These are phyloP conservation scores for Xylariomycetidae sp. DNA, from an alignment of 2,329 filamentous ascomycete species.

Conservation along the genomic window DNA sequence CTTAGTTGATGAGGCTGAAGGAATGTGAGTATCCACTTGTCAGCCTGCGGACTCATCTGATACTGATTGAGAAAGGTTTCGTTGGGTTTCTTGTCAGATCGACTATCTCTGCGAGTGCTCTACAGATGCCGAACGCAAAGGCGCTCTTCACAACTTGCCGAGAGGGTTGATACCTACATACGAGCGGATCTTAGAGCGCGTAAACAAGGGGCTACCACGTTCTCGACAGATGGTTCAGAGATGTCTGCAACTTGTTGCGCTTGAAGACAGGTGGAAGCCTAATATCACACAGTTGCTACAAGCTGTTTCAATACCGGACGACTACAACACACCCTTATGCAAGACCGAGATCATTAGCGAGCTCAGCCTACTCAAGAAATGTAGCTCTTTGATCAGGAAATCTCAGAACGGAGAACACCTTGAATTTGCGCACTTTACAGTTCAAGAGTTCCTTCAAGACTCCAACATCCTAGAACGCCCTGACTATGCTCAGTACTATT, in stretches of 20 bases:
- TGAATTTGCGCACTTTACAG: constrained; percentile 17
- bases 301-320: constrained; percentile 2
- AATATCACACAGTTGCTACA: constrained; percentile 3
- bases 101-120: constrained; percentile 10
- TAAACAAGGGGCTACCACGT: constrained; percentile 3
- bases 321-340: background rate
- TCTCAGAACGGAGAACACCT: constrained; percentile 7
- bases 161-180: constrained; percentile 13
- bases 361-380: constrained; percentile 3
- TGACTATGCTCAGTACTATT: constrained; percentile 6
- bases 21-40: constrained; percentile 11
- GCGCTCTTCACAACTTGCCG: constrained; percentile 12
- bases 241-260: constrained; percentile 8
- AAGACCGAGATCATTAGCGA: constrained; percentile 3
- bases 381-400: constrained; percentile 15
- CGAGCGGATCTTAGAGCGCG: constrained; percentile 10
- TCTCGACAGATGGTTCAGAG: constrained; percentile 6
- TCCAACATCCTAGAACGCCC: background rate
- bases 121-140: constrained; percentile 10
- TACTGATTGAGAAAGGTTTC: constrained; percentile 7
- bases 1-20: constrained; percentile 8
- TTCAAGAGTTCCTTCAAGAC: constrained; percentile 12
- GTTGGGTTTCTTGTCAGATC: constrained; percentile 16
- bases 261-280: background rate
- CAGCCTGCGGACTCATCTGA: background rate